Base-by-base conservation (phyloP, 2,329 filamentous ascomycete genomes). In the Ophiocordyceps robertsii region DNA sequence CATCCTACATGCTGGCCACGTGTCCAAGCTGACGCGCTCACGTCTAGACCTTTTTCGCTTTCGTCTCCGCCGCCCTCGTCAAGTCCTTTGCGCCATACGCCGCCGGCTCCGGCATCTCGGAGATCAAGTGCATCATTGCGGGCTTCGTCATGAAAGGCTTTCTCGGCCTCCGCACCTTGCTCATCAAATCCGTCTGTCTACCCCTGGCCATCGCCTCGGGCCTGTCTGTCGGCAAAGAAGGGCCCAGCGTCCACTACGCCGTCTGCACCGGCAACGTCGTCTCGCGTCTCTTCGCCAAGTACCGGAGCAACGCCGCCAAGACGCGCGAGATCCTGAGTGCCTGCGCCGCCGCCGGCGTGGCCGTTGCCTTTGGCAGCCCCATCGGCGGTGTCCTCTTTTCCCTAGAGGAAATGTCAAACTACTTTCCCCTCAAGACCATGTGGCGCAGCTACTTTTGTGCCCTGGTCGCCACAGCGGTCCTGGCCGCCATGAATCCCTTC, bases 71-170 rank as follows among this genome's bases (percentile, higher is more conserved):
- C 1, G 80, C 75, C 32, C 70, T 98, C 35, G 92, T 98, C 56
- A 92, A 87, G 59, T 80, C 78, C 1, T 96, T 92, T 62, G 89
- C 92, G 5, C 92, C 92, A 0, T 98, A 98, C 59, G 92, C 92
- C 11, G 92, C 92, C 30, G 92, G 92, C 14, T 95, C 87, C 12
- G 92, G 92, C 35, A 98, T 98, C 45, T 95, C 88, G 12, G 92
- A 98, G 66, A 98, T 98, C 72, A 98, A 98, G 64, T 95, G 88
- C 63, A 96, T 98, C 57, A 95, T 98, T 56, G 92, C 90, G 5
- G 92, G 92, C 3, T 98, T 98, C 59, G 86, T 96, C 40, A 98
- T 98, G 92, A 95, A 96, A 63, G 92, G 89, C 0, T 98, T 98
- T 56, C 72, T 98, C 14, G 88, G 90, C 17, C 82, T 82, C 53